phyloP scores from a whole-genome alignment of 768 basidiomycete species.

The Boletus edulis region DNA sequence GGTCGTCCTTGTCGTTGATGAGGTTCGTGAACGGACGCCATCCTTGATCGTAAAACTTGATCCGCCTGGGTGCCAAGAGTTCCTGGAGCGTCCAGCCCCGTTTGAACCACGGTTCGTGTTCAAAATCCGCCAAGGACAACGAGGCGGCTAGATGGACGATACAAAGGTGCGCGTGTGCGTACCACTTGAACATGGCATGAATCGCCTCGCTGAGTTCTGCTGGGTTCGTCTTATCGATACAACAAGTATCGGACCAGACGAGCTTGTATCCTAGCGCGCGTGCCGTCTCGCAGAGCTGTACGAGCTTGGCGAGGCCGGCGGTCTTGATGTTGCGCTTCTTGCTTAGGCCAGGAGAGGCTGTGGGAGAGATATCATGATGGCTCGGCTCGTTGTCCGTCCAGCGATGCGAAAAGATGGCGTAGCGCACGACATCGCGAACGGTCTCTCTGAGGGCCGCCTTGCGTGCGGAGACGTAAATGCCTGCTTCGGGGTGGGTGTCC shows the following conservation, averaged over 20 bases:
- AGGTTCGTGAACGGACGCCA: conserved; percentile 19
- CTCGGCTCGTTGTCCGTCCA: conserved; percentile 23
- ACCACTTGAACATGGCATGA: conserved; percentile 34
- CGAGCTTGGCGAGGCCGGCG: conserved; percentile 15
- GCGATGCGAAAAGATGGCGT: conserved; percentile 28
- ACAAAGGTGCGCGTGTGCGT: conserved; percentile 28
- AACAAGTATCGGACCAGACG: conserved; percentile 32
- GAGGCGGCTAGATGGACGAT: conserved; percentile 24
- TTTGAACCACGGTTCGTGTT: conserved; percentile 25
- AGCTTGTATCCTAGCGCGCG: conserved; percentile 15
- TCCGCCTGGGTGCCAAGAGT: conserved; percentile 24
- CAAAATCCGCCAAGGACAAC: conserved; percentile 11
- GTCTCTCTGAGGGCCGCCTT: conserved; percentile 15
- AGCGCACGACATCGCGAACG: conserved; percentile 17
- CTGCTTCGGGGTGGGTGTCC: conserved; percentile 9
- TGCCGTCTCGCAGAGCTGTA: conserved; percentile 21
- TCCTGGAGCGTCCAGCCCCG: conserved; percentile 27
- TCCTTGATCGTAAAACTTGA: conserved; percentile 25
- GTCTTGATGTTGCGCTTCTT: conserved; percentile 3
- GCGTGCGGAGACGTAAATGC: conserved; percentile 12
- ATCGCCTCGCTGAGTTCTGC: conserved; percentile 32
- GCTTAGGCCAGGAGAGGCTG: not conserved
- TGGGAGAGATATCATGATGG: conserved; percentile 15
- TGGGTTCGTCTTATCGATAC: conserved; percentile 26
- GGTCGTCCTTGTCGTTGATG: conserved; percentile 17